Percentiles rank a stretch among this genome's conserved stretches.
Evolutionary conservation across 106 monocot genomes (phyloP).

Genomic region (Hemerocallis citrina): DNA sequence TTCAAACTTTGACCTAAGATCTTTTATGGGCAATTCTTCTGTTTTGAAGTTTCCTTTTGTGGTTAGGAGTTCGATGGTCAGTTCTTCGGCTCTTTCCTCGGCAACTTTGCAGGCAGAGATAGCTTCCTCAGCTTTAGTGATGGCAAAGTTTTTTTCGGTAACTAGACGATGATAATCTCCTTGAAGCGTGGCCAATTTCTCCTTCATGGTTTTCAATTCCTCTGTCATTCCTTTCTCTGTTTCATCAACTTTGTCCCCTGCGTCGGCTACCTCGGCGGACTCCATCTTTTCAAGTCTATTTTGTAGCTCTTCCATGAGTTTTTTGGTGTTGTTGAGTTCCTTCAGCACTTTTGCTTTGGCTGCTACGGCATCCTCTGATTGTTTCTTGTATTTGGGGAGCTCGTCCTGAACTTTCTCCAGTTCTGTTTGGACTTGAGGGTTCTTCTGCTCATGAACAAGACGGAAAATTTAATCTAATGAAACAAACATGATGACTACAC

Average conservation of each 20-base stretch:
- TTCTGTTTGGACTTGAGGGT: constrained; percentile 17
- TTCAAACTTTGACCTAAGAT: constrained; percentile 35
- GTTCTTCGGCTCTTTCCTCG: constrained; percentile 32
- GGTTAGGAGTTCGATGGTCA: constrained; percentile 30
- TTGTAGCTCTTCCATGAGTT: constrained; percentile 37
- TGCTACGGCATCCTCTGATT: constrained; percentile 27
- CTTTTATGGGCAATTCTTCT: constrained; percentile 15
- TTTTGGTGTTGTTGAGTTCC: constrained; percentile 35
- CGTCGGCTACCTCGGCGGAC: constrained; percentile 28
- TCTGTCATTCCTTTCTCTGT: constrained; percentile 21
- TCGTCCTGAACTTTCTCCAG: constrained; percentile 34
- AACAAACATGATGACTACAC: too few species aligned
- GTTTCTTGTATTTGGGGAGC: constrained; percentile 29
- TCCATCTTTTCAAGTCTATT: constrained; percentile 36
- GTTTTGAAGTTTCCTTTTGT: constrained; percentile 32
- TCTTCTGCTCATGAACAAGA: constrained; percentile 14
- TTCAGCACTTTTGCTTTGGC: constrained; percentile 22
- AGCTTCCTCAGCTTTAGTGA: constrained; percentile 31
- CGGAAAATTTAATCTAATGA: too few species aligned
- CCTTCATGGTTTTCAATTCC: constrained; percentile 29
- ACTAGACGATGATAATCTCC: constrained; percentile 18
- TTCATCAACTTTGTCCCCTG: constrained; percentile 29
- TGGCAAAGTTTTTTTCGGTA: constrained; percentile 22
- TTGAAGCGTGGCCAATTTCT: constrained; percentile 17
- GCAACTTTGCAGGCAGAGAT: constrained; percentile 21